Evolutionary conservation across 1,284 basidiomycete species (phyloP), one percentile per base, ranked within the genome.

Genomic region (Stereum hirsutum): DNA sequence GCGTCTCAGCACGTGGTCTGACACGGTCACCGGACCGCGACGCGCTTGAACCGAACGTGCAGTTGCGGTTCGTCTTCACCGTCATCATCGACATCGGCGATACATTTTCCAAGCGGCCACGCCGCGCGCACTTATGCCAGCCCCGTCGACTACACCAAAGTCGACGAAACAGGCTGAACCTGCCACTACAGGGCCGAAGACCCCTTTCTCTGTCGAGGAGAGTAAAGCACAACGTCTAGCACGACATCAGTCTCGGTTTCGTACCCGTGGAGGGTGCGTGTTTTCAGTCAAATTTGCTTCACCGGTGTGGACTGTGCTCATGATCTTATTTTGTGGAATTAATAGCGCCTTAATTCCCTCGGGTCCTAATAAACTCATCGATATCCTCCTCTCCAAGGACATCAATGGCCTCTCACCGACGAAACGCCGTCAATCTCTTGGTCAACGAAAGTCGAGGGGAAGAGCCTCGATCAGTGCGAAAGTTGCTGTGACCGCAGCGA

Each of bases 191-290:
- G 53, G 3, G 56, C 55, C 20, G 54, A 54, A 36, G n/a, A n/a
- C n/a, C n/a, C n/a, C n/a, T n/a, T n/a, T n/a, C n/a, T 54, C 59
- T 5, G 70, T 74, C 17, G 69, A 74, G 42, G 74, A 73, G 37
- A 81, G 78, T 54, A 65, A 74, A 38, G 68, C 69, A 0, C 60
- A 75, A 38, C 70, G 79, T 33, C 52, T 72, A 11, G 65, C 76
- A 49, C 68, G 75, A 30, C 75, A 73, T 45, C 74, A 80, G 50
- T 65, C 75, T 31, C 65, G 78, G 24, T 75, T 78, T 54, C 67
- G 79, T 36, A 74, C 79, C 57, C 69, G 78, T 41, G 78, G 78
- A 48, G 78, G 78, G 78, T 80, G 32, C 48, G 73, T 64, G 28
- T 30, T 21, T 38, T 26, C 21, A 17, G n/a, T 34, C 33, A 30